Evolutionary conservation across 176 grass and related monocot genomes (phyloP).

Genomic region (Alopecurus myosuroides): DNA sequence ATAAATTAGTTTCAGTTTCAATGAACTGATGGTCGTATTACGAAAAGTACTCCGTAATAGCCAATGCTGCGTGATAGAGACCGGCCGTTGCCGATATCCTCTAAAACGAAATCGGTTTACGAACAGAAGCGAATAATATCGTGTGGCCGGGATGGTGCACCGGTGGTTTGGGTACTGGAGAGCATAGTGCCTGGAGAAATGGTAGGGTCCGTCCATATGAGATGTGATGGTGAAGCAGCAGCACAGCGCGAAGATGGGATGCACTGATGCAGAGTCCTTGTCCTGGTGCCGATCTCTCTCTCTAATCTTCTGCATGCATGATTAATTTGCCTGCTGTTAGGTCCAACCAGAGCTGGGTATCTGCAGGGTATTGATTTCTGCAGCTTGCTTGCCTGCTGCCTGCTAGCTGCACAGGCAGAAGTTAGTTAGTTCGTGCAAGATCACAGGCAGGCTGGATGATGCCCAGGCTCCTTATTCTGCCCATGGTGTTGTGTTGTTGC

Average conservation of each 20-base stretch:
- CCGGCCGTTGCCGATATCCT: no score
- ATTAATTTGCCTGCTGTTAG: slow-evolving; percentile 38
- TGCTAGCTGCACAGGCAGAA: background rate
- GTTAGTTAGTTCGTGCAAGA: slow-evolving; percentile 5
- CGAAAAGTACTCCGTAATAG: background rate
- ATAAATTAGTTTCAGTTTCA: background rate
- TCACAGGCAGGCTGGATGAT: slow-evolving; percentile 28
- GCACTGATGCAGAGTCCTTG: slow-evolving; percentile 41
- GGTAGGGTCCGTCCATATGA: background rate
- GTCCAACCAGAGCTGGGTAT: slow-evolving; percentile 31
- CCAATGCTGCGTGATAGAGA: background rate
- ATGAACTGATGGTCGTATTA: background rate
- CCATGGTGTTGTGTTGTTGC: background rate
- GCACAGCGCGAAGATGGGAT: background rate
- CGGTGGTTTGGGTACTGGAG: slow-evolving; percentile 22
- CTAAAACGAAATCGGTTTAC: background rate
- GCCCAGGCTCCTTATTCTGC: slow-evolving; percentile 12
- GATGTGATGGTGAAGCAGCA: slow-evolving; percentile 1
- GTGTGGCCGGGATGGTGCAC: background rate
- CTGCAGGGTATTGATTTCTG: slow-evolving; percentile 16
- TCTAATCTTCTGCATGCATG: slow-evolving; percentile 34
- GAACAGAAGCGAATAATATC: background rate
- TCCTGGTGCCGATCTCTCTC: slow-evolving; percentile 12
- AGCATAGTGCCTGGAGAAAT: slow-evolving; percentile 27
- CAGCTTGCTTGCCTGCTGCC: slow-evolving; percentile 5